Base-by-base conservation (phyloP, 805 yeast species). In the Kodamaea nitidulidarum region DNA sequence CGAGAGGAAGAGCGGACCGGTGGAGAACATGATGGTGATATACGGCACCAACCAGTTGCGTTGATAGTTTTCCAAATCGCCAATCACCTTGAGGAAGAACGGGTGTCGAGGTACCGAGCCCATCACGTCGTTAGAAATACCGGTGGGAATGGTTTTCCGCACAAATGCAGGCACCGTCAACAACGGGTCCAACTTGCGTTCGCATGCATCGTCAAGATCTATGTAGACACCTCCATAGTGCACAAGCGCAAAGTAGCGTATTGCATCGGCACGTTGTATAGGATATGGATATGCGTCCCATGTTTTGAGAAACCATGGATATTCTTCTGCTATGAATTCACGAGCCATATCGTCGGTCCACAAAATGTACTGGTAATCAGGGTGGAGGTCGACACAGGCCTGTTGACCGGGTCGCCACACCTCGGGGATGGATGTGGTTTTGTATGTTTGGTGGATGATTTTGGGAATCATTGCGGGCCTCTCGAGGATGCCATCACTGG, bases 381-480 rank as follows among this genome's bases (percentile, higher is more conserved):
- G 91, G 56, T 90, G 95, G 40, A 82, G 63, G 44, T 84, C 84
- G 30, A 78, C 71, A 56, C 95, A 87, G 17, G 76, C 75, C 55
- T 80, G 73, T 54, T 86, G 95, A 20, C 95, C 88, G 4, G 72
- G 75, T 44, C 66, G 68, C 97, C 97, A 90, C 35, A 74, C 69
- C 36, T 80, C 88, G 2, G 97, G 97, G 11, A 88, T 76, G 15
- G 80, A 74, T 10, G 67, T 72, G 15, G 86, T 84, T 57, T 85
- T 88, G 62, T 90, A 90, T 10, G 96, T 90, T 60, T 90, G 97
- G 57, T 90, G 97, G 40, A 90, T 88, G 56, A 88, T 88, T 54
- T 84, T 85, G 27, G 97, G 97, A 33, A 88, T 87, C 27, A 83
- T 56, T 43, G 72, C 73, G 7, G 80, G 78, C 41, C 65, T 65